Percentiles rank a stretch among this genome's conserved stretches.
phyloP scores from a whole-genome alignment of 805 yeast species.

The Candida ascalaphidarum region DNA sequence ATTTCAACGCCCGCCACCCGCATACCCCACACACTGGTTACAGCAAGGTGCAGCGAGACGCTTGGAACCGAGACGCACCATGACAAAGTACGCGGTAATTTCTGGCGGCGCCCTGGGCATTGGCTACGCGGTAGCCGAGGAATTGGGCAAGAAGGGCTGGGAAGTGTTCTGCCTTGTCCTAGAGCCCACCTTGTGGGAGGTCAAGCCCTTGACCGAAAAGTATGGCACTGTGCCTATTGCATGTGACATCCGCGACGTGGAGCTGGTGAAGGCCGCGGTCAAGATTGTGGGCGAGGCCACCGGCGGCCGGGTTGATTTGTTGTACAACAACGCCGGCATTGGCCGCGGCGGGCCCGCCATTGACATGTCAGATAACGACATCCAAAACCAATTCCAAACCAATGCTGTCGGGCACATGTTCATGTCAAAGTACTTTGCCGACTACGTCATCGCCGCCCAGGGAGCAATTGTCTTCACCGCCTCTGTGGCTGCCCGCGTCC shows the following conservation, averaged over 20 bases:
- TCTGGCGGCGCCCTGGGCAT: conserved; percentile 58
- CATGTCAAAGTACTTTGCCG: conserved; percentile 22
- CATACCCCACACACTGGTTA: too few relatives aligned
- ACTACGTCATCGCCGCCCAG: conserved; percentile 18
- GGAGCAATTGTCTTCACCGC: conserved; percentile 32
- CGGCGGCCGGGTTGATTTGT: conserved; percentile 24
- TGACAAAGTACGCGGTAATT: conserved; percentile 19
- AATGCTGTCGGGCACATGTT: conserved; percentile 32
- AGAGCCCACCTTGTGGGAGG: conserved; percentile 8
- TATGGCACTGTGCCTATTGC: conserved; percentile 18
- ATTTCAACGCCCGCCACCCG: too few relatives aligned
- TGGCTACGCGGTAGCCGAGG: conserved; percentile 40
- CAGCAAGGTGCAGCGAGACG: too few relatives aligned
- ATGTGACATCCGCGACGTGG: conserved; percentile 25
- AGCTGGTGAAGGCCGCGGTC: conserved; percentile 14
- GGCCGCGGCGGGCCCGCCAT: conserved; percentile 19
- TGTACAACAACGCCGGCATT: conserved; percentile 37
- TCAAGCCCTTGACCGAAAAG: conserved; percentile 16
- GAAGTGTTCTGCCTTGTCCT: conserved; percentile 29
- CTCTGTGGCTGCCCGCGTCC: conserved; percentile 21
- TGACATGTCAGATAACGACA: conserved; percentile 17
- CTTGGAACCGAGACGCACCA: too few relatives aligned
- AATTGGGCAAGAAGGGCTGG: conserved; percentile 35
- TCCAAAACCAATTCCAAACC: conserved; percentile 18
- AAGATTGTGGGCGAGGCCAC: conserved; percentile 13